Percentiles rank a stretch among this genome's conserved stretches.
These are phyloP conservation scores for Dactylonectria estremocensis DNA, from an alignment of 2,329 filamentous ascomycete species.

Conservation along the genomic window DNA sequence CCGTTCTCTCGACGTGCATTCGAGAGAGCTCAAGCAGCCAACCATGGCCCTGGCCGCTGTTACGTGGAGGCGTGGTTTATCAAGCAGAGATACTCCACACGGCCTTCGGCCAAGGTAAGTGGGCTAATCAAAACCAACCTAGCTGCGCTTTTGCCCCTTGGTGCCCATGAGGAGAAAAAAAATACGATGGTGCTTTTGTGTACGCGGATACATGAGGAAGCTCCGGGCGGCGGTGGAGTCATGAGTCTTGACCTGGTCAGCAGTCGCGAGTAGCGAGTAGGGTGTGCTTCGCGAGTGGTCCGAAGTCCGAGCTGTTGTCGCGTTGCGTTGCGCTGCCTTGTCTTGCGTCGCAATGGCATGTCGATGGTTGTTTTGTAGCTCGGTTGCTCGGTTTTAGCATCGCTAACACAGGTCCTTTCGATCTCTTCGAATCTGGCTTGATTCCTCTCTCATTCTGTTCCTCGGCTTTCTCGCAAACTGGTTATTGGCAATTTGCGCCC, in stretches of 20 bases:
- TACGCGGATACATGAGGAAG: slow-evolving; percentile 3
- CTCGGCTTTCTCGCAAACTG: not conserved
- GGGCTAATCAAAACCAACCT: slow-evolving; percentile 7
- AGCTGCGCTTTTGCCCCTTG: not conserved
- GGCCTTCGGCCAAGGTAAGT: slow-evolving; percentile 7
- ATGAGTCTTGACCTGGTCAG: not conserved
- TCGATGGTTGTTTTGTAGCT: slow-evolving; percentile 22
- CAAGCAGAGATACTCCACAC: slow-evolving; percentile 24
- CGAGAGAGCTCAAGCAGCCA: slow-evolving; percentile 3
- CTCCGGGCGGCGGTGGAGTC: not conserved
- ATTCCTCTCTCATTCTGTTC: not conserved
- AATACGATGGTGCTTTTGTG: not conserved
- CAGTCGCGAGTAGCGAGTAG: not conserved
- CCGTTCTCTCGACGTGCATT: slow-evolving; percentile 2
- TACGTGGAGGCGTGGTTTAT: slow-evolving; percentile 16
- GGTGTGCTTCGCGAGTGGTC: not conserved
- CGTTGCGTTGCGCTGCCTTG: slow-evolving; percentile 2
- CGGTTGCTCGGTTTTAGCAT: slow-evolving; percentile 12
- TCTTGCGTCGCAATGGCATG: slow-evolving; percentile 18
- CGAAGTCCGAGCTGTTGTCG: slow-evolving; percentile 22
- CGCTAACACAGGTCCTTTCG: not conserved
- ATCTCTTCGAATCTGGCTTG: not conserved
- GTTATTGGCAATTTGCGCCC: not conserved
- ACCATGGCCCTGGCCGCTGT: not conserved
- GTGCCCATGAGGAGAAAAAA: slow-evolving; percentile 1